phyloP scores from a whole-genome alignment of 2,329 filamentous ascomycete species.

The Pseudocercospora eumusae region DNA sequence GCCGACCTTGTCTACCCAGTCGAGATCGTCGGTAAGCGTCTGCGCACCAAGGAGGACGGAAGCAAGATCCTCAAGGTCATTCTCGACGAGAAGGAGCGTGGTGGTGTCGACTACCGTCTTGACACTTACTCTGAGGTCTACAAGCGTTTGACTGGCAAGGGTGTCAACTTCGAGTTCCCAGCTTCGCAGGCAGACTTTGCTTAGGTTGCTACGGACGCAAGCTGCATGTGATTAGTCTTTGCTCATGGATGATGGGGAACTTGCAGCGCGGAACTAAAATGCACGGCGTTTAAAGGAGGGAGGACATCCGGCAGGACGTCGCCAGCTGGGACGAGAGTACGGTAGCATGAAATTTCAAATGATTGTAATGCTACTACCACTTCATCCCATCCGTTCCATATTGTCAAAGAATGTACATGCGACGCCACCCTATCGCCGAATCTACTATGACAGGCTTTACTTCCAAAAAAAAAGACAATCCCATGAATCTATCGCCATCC shows the following conservation, averaged over 20 bases:
- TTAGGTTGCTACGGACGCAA: too few relatives aligned
- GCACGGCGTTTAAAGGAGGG: neutral
- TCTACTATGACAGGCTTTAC: neutral
- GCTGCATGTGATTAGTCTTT: too few relatives aligned
- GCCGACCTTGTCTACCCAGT: constrained; percentile 98
- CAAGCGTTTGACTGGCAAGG: constrained; percentile 93
- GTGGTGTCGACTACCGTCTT: constrained; percentile 98
- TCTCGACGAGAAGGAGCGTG: constrained; percentile 99
- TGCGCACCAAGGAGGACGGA: constrained; percentile 98
- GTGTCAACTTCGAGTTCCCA: constrained; percentile 98
- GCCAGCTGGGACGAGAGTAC: neutral
- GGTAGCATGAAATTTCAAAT: constrained; percentile 9
- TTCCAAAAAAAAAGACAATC: neutral
- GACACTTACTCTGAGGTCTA: constrained; percentile 99
- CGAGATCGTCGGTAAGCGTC: constrained; percentile 99
- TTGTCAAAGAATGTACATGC: constrained; percentile 1
- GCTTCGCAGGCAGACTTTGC: constrained; percentile 60
- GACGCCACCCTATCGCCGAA: neutral
- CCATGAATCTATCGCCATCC: neutral
- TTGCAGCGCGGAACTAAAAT: neutral
- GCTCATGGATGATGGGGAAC: too few relatives aligned
- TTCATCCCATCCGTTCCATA: neutral
- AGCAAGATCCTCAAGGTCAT: constrained; percentile 98
- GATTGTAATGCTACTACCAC: neutral
- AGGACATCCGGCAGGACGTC: neutral